Base-by-base conservation (phyloP, 805 yeast species). In the Candida coleopterorum region DNA sequence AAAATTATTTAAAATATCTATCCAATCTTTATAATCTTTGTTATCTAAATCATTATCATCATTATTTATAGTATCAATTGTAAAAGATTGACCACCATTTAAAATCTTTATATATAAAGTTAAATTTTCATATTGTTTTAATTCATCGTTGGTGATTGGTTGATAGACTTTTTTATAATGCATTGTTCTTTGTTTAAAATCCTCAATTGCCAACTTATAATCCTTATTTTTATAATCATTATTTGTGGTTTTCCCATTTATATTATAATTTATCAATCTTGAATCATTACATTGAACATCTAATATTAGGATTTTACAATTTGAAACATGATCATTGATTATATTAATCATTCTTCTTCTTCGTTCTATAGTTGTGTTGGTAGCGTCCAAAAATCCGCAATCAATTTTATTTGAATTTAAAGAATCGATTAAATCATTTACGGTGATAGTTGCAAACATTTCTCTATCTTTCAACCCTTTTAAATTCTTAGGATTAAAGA, bases 201-300 rank as follows among this genome's bases (percentile, higher is more conserved):
- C 88, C 3, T 58, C 45, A 12, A 80, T 70, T 3, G 87, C 78
- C 6, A 51, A 51, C 23, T 68, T 68, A 45, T 76, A 74, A 29
- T 75, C 72, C 44, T 65, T 63, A 32, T 71, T 70, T 37, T 53
- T 58, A 53, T 82, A 82, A 52, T 82, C 89, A 25, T 67, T 70
- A 49, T 79, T 80, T 36, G 60, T 64, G 0, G 87, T 72, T 53
- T 82, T 82, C 35, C 77, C 74, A 47, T 74, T 78, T 37, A 81
- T 77, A 56, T 82, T 82, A 54, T 55, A 82, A 40, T 73, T 64
- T 46, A 79, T 57, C 21, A 78, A 65, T 12, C 64, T 64, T 21
- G 56, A 55, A 50, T 78, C 74, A n/a, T 65, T 55, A 48, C 85
- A 78, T 44, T 74, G 69, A 20, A 82, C 72, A 50, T 82, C 84